Conservation (phyloP, 2,329 filamentous ascomycete species). For the Nothopassalora personata region DNA sequence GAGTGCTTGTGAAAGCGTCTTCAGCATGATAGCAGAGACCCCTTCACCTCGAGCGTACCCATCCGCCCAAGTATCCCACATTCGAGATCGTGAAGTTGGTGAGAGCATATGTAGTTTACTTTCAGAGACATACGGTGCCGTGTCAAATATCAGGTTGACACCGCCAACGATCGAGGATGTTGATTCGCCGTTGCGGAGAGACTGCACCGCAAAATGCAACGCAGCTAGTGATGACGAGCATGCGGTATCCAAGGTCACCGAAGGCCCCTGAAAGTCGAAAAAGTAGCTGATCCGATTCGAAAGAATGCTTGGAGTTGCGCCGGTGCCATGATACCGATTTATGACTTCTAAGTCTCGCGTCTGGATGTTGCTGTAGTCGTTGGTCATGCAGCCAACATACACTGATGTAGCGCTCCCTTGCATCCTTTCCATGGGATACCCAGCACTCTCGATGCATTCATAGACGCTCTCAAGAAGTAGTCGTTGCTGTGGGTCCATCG, state of each 20-base stretch:
- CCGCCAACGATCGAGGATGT: conserved; percentile 18
- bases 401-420: conserved; percentile 19
- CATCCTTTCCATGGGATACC: conserved; percentile 12
- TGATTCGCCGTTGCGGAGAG: conserved; percentile 28
- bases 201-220: conserved; percentile 31
- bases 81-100: conserved; percentile 26
- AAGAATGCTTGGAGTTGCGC: conserved; percentile 17
- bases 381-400: conserved; percentile 23
- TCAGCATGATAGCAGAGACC: conserved; percentile 47
- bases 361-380: conserved; percentile 21
- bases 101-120: conserved; percentile 20
- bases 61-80: conserved; percentile 38
- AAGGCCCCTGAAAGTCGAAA: conserved; percentile 22
- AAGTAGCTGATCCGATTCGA: conserved; percentile 25
- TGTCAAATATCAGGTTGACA: conserved; percentile 27
- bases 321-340: conserved; percentile 21
- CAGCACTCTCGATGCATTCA: conserved; percentile 20
- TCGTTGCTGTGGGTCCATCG: conserved; percentile 28
- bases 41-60: conserved; percentile 52
- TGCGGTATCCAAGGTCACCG: conserved; percentile 38
- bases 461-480: conserved; percentile 24
- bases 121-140: conserved; percentile 10
- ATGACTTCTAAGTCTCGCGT: conserved; percentile 18
- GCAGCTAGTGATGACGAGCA: conserved; percentile 41
- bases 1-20: conserved; percentile 45